A percentile compares a stretch with the other conserved stretches of the same genome.
Evolutionary conservation across 2,329 filamentous ascomycete genomes (phyloP).

Genomic region (Cephalotrichum gorgonifer): DNA sequence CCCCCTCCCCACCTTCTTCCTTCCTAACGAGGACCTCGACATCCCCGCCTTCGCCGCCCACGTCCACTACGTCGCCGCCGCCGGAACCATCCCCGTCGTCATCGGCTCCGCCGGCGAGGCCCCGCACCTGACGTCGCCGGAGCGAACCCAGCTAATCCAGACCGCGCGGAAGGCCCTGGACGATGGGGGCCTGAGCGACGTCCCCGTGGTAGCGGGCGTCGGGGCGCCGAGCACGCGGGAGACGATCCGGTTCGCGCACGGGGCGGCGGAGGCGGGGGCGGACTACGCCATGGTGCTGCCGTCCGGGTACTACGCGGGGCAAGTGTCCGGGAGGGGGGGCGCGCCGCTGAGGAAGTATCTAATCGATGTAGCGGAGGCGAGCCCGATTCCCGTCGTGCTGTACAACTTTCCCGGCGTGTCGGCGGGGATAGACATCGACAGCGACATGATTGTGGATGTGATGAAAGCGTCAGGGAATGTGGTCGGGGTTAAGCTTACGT

Average conservation of each 20-base stretch:
- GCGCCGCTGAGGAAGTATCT: constrained; percentile 38
- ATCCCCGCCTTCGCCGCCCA: too few species aligned
- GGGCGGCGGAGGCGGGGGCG: constrained; percentile 49
- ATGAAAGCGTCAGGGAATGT: constrained; percentile 12
- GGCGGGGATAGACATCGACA: constrained; percentile 59
- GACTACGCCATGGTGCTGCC: constrained; percentile 53
- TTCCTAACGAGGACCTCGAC: too few species aligned
- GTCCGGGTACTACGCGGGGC: constrained; percentile 55
- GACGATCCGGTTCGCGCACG: constrained; percentile 34
- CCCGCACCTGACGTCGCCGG: background rate
- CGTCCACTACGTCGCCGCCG: too few species aligned
- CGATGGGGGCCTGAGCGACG: background rate
- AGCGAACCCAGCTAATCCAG: background rate
- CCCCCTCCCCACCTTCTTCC: too few species aligned
- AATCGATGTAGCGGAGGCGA: constrained; percentile 39
- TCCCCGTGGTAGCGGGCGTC: background rate
- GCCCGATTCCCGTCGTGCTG: constrained; percentile 47
- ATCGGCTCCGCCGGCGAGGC: background rate
- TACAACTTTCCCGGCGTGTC: constrained; percentile 63
- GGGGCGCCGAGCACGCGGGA: background rate
- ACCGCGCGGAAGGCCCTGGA: background rate
- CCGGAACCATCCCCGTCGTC: background rate
- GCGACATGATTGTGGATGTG: constrained; percentile 45
- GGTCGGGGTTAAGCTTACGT: background rate
- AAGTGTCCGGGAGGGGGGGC: constrained; percentile 45